Base-by-base conservation (phyloP, 2,329 filamentous ascomycete species). In the Alternaria ethzedia region DNA sequence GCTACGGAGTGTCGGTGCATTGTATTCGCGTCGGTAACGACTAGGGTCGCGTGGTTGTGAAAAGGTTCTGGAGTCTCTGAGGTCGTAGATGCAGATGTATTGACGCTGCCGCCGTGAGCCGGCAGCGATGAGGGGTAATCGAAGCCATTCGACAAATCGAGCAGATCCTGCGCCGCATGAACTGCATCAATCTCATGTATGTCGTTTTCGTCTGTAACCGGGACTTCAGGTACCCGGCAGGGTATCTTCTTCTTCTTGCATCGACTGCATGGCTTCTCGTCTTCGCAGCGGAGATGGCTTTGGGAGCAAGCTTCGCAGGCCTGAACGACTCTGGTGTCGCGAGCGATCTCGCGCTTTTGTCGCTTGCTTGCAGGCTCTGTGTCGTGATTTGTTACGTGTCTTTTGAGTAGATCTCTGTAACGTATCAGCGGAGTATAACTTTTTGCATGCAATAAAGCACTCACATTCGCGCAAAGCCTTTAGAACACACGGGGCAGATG, bases 221-320 rank as follows among this genome's bases (percentile, higher is more conserved):
- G 47, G 32, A 51, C 26, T 43, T 70, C 65, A n/a, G 70, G 69
- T 13, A 76, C 65, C 46, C 68, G 77, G 60, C 85, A 87, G 6
- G 74, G 67, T 20, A 86, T 81, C 66, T 81, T 80, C 66, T 84
- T 85, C 68, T 84, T 84, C 44, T 76, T 80, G 72, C 85, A 87
- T 49, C 85, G 78, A 64, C 79, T 83, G 69, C 85, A 87, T 8
- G 85, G 85, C 74, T 86, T 86, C 49, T 83, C 80, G 65, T 87
- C 85, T 63, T 86, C 84, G 64, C 85, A 87, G 69, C 85, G 84
- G 20, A 87, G 76, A 68, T 87, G 85, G 3, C 83, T 82, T 21
- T 81, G 79, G 21, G 85, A 84, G 64, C 85, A 86, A 6, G 83
- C 79, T 61, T 84, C 84, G 64, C 85, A 87, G 1, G 85, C 85